phyloP scores from a whole-genome alignment of 257 asterid genomes.

The Prunella vulgaris region DNA sequence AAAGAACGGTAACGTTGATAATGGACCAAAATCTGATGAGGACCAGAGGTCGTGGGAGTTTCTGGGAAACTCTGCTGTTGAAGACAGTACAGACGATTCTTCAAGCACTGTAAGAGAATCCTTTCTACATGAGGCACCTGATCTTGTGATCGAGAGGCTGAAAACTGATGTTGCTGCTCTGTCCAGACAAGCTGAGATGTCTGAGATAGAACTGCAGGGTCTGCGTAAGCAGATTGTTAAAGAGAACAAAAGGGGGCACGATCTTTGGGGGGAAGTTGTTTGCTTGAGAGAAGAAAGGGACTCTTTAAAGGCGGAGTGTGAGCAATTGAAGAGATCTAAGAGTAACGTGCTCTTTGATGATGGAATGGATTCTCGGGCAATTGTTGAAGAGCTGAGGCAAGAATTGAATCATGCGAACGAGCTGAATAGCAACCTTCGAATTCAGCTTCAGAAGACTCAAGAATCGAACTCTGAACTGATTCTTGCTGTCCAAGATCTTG shows the following conservation, averaged over 20 bases:
- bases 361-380: slow-evolving; percentile 49
- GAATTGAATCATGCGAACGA: slow-evolving; percentile 69
- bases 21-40: slow-evolving; percentile 34
- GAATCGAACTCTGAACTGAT: slow-evolving; percentile 84
- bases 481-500: slow-evolving; percentile 90
- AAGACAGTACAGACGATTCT: slow-evolving; percentile 46
- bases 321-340: slow-evolving; percentile 35
- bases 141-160: slow-evolving; percentile 47
- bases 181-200: slow-evolving; percentile 68
- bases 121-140: slow-evolving; percentile 27
- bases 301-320: slow-evolving; percentile 50
- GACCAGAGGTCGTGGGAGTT: slow-evolving; percentile 56
- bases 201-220: slow-evolving; percentile 77
- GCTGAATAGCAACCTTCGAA: slow-evolving; percentile 58
- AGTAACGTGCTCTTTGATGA: slow-evolving; percentile 34
- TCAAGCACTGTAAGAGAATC: slow-evolving; percentile 47
- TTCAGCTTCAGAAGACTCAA: slow-evolving; percentile 85
- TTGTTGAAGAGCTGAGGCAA: slow-evolving; percentile 68
- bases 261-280: slow-evolving; percentile 50
- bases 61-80: slow-evolving; percentile 57
- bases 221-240: slow-evolving; percentile 85
- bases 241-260: slow-evolving; percentile 70
- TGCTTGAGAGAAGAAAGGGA: slow-evolving; percentile 74
- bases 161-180: slow-evolving; percentile 54
- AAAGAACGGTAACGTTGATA: slow-evolving; percentile 25